Percentiles rank a stretch among this genome's conserved stretches.
These are phyloP conservation scores for Russula vinacea DNA, from an alignment of 768 basidiomycete genomes.

Conservation along the genomic window DNA sequence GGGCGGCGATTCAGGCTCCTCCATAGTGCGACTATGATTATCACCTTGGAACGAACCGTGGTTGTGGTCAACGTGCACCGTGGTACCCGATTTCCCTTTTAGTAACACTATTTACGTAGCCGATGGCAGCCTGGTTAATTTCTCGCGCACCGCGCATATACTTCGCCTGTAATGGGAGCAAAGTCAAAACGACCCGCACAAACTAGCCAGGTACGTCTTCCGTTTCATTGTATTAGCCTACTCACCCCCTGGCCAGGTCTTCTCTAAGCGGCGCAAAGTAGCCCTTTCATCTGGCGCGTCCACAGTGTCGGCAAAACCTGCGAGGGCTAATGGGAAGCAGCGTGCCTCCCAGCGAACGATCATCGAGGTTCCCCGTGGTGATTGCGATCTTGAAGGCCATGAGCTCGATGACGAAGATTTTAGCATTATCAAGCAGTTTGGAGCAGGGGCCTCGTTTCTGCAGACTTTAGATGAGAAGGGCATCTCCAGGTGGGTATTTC, in stretches of 20 bases:
- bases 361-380: constrained; percentile 59
- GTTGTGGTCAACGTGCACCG: constrained; percentile 1
- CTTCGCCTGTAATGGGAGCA: constrained; percentile 32
- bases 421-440: constrained; percentile 62
- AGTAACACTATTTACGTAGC: neutral
- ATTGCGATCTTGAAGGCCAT: constrained; percentile 48
- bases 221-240: neutral
- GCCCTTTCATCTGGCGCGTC: constrained; percentile 30
- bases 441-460: constrained; percentile 64
- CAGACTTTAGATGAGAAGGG: constrained; percentile 67
- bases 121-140: neutral
- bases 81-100: constrained; percentile 5
- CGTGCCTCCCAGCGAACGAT: constrained; percentile 55
- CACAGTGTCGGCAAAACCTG: constrained; percentile 30
- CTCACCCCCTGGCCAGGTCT: constrained; percentile 34
- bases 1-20: constrained; percentile 53
- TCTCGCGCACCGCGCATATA: neutral
- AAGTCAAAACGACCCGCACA: constrained; percentile 39
- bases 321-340: constrained; percentile 51
- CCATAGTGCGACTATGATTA: constrained; percentile 18
- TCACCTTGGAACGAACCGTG: neutral
- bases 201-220: constrained; percentile 34
- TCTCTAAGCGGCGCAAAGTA: constrained; percentile 64
- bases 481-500: constrained; percentile 64
- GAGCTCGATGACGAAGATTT: constrained; percentile 65